Base-by-base conservation (phyloP, 2,329 filamentous ascomycete genomes). In the Microcyclosporella mali region DNA sequence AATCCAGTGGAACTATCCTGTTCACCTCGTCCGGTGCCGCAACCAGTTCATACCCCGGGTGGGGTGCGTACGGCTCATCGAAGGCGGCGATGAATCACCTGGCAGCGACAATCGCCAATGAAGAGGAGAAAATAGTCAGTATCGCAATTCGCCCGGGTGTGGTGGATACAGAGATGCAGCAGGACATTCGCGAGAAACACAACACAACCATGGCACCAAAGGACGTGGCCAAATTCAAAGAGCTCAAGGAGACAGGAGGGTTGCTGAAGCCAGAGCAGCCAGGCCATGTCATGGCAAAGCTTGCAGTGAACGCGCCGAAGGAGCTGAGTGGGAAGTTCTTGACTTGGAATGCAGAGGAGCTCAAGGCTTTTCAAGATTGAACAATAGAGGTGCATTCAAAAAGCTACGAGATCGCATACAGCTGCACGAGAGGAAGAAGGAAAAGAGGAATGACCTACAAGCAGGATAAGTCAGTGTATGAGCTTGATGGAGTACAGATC, bases 81-180 rank as follows among this genome's bases (percentile, higher is more conserved):
- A 95, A 95, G 66, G 87, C 88, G 0, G 87, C 85, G 1, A 62
- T 92, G 57, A 94, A 94, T 63, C 86, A 90, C 54, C 68, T 95
- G 4, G 81, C 82, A 1, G 67, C 75, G 32, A 87, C 89, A 28
- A 65, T 95, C 28, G 78, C 79, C 0, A 73, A 74, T 1, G 89
- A 95, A 60, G 89, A 95, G 63, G 80, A 83, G 1, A 73, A 81
- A 11, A 79, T 95, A 33, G 85, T 78, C 0, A 81, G 79, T 10
- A 67, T 95, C 0, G 74, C 85, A 0, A 70, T 95, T 27, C 74
- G 82, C 3, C 89, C 89, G 0, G 89, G 89, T 2, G 79, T 85
- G 34, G 84, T 94, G 6, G 85, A 95, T 59, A 95, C 89, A 0
- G 83, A 83, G 39, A 95, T 95, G 89, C 89, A 95, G 63, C 74